Percentiles rank a stretch among this genome's conserved stretches.
phyloP scores from a whole-genome alignment of 2,329 filamentous ascomycete species.

The Aspergillus oerlinghausenensis region DNA sequence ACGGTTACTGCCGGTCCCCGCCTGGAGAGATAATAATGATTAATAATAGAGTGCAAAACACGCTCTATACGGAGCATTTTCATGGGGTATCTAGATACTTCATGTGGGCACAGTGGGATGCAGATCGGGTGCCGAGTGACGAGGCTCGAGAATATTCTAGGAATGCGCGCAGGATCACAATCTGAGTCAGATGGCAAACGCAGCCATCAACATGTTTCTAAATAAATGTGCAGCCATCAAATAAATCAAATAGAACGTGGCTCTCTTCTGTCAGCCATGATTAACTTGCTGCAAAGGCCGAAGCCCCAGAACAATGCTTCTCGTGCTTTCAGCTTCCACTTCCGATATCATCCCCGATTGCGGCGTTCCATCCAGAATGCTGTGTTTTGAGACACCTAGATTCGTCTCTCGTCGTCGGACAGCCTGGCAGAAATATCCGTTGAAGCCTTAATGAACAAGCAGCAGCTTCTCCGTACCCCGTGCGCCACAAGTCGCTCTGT shows the following conservation, averaged over 20 bases:
- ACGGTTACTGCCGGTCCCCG: background rate
- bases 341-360: conserved; percentile 39
- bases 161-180: background rate
- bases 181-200: background rate
- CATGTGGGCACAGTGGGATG: too few species aligned
- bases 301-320: conserved; percentile 50
- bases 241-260: background rate
- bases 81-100: too few species aligned
- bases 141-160: conserved; percentile 1
- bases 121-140: background rate
- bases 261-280: conserved; percentile 30
- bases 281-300: conserved; percentile 27
- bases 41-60: too few species aligned
- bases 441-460: conserved; percentile 47
- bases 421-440: conserved; percentile 44
- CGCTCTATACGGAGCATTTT: background rate
- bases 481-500: conserved; percentile 63
- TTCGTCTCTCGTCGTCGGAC: conserved; percentile 47
- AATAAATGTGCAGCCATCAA: background rate
- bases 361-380: conserved; percentile 60
- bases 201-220: background rate
- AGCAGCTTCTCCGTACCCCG: conserved; percentile 63
- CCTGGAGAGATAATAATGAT: too few species aligned
- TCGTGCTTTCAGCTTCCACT: conserved; percentile 58
- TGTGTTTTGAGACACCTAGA: conserved; percentile 58